Evolutionary conservation across 495 filamentous ascomycete species (phyloP), one percentile per base, ranked within the genome.

Genomic region (Aspergillus ellipticus): DNA sequence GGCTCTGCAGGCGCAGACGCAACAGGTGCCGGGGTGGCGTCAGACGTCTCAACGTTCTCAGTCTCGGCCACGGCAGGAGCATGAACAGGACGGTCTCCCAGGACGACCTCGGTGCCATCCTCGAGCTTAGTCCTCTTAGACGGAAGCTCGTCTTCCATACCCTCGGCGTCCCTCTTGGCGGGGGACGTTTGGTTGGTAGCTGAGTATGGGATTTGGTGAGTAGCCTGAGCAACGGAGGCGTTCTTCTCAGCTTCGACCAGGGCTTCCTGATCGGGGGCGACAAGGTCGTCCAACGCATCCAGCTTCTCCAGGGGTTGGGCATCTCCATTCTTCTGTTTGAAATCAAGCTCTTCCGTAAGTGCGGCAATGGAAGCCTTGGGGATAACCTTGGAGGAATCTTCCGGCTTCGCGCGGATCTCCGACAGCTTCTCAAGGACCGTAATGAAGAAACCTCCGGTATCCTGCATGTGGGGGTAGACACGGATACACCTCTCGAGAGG

Each of bases 371-470:
- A 69, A 8, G 73, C 72, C 58, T 75, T 74, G 33, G 72, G 75
- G 43, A 77, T 79, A 53, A 83, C 79, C 66, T 85, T 88, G 42
- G 72, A 64, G 42, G 79, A 75, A n/a, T 82, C 73, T 71, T 95
- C 89, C 48, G 89, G 85, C 72, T 87, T 89, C 2, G 90, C 86
- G 59, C 82, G 86, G 69, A 97, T 96, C 63, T 97, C 95, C 7
- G 79, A 77, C 59, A 82, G 83, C 79, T 99, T 99, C 73, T 96
- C 89, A 21, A 99, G 76, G 3, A 97, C 90, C 0, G 91, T 83
- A 65, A 99, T 96, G 75, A 97, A 99, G 79, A 99, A 99, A 21
- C 85, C 91, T 53, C 94, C 94, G 41, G 94, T 97, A 63, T 99
- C 90, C 71, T 97, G 95, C 57, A 89, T 78, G 68, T 99, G 93